Evolutionary conservation across 176 grass and related monocot species (phyloP), one percentile per base, ranked within the genome.

Genomic region (Zea luxurians): DNA sequence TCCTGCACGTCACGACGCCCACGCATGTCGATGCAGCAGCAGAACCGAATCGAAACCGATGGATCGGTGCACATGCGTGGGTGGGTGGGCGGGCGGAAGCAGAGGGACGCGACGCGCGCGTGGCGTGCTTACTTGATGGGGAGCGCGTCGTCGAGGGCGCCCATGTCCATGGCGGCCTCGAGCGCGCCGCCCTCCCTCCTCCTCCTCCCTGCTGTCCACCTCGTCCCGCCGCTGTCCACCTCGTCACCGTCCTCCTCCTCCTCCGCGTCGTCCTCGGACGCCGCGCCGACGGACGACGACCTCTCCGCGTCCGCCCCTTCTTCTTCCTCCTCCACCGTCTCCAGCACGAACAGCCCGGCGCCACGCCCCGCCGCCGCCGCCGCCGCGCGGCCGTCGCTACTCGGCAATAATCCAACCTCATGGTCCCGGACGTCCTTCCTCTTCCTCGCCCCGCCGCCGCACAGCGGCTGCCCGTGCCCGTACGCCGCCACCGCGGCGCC

Each of bases 91-190:
- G 27, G 27, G 27, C 27, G 27, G 27, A 27, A 27, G 27, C 27
- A 27, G 27, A 27, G 27, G 27, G 27, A 27, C 27, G 27, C 27
- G 27, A 27, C 27, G 27, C 27, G 27, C 27, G 27, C 27, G 27
- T 27, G 27, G 27, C 27, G 27, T 27, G 34, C 65, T 75, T 90
- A 85, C 91, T 90, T 93, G 78, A 90, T 18, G 37, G 91, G 91
- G 63, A 93, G 91, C 43, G 91, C 88, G 37, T 93, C 91, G 47
- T 93, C 91, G 42, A 93, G 83, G 27, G 87, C 82, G 82, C 85
- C 87, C n/a, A 93, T 77, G 79, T 85, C 87, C n/a, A 93, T 77
- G 75, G 57, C 80, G 27, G 74, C 45, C 11, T 27, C 27, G 27
- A 93, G 79, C 66, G 73, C 76, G 64, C 34, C 83, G 48, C 5